phyloP scores from a whole-genome alignment of 768 basidiomycete genomes.

The Chalciporus pseudorubinellus region DNA sequence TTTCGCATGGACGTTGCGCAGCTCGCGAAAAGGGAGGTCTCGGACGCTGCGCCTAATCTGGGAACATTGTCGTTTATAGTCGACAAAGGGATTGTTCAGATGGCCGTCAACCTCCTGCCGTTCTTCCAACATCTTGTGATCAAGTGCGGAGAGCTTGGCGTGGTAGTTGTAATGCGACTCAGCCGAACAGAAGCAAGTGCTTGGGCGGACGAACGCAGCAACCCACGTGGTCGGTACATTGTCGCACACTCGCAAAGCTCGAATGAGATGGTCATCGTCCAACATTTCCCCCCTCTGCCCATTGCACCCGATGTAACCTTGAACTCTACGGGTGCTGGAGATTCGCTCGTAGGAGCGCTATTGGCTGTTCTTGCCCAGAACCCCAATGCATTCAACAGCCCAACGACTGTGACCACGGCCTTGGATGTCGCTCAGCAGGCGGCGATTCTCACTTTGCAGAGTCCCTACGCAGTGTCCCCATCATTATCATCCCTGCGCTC shows the following conservation, averaged over 20 bases:
- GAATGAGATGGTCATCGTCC: conserved; percentile 55
- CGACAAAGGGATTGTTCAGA: conserved; percentile 72
- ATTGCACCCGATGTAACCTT: conserved; percentile 39
- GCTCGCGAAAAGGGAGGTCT: conserved; percentile 47
- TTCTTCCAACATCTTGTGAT: conserved; percentile 82
- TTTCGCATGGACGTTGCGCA: conserved; percentile 68
- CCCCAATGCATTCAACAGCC: conserved; percentile 46
- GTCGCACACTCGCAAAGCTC: conserved; percentile 47
- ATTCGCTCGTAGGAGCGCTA: conserved; percentile 83
- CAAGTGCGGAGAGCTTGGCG: conserved; percentile 77
- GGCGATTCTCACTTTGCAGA: conserved; percentile 57
- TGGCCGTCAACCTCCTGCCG: conserved; percentile 79
- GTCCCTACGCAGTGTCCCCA: conserved; percentile 64
- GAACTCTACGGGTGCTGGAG: conserved; percentile 91
- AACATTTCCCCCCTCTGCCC: conserved; percentile 66
- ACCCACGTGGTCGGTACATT: conserved; percentile 46
- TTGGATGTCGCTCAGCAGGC: conserved; percentile 64
- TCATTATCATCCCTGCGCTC: conserved; percentile 38
- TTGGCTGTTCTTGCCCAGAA: conserved; percentile 59
- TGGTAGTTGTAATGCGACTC: conserved; percentile 60
- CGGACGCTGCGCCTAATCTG: conserved; percentile 37
- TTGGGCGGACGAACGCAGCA: conserved; percentile 53
- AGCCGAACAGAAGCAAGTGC: conserved; percentile 37
- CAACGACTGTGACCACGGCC: conserved; percentile 39
- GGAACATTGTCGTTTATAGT: conserved; percentile 61